A percentile compares a stretch with the other conserved stretches of the same genome.
Conservation (phyloP, 2,329 filamentous ascomycete genomes). For the Alternaria rosae region DNA sequence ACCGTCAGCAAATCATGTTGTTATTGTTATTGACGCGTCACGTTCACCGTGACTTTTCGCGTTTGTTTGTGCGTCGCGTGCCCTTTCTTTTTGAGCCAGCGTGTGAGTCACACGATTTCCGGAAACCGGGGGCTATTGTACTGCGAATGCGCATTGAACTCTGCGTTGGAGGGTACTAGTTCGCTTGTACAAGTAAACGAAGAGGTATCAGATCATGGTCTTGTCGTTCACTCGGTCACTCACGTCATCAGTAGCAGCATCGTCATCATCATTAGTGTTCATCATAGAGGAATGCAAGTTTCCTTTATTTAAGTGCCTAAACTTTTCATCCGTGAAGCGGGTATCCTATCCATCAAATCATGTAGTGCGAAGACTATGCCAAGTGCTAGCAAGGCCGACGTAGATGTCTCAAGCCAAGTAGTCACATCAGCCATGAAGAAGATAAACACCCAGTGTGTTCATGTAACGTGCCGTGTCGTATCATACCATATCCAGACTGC, state of each 20-base stretch:
- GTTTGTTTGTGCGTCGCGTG: background rate
- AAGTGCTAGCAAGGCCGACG: background rate
- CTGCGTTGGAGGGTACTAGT: accelerated
- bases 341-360: background rate
- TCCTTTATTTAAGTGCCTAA: background rate
- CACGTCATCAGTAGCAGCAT: background rate
- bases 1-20: background rate
- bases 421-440: background rate
- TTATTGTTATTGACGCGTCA: background rate
- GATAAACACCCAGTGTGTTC: background rate
- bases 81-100: background rate
- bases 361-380: background rate
- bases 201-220: too few species aligned
- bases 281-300: background rate
- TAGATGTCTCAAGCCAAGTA: background rate
- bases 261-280: background rate
- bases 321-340: background rate
- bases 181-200: accelerated
- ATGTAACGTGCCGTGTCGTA: background rate
- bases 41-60: background rate
- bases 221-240: background rate
- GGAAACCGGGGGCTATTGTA: background rate
- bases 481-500: background rate
- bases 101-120: background rate
- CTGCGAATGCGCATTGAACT: accelerated